A percentile compares a stretch with the other conserved stretches of the same genome.
phyloP scores from a whole-genome alignment of 306 rosid species.

The Medicago arabica region DNA sequence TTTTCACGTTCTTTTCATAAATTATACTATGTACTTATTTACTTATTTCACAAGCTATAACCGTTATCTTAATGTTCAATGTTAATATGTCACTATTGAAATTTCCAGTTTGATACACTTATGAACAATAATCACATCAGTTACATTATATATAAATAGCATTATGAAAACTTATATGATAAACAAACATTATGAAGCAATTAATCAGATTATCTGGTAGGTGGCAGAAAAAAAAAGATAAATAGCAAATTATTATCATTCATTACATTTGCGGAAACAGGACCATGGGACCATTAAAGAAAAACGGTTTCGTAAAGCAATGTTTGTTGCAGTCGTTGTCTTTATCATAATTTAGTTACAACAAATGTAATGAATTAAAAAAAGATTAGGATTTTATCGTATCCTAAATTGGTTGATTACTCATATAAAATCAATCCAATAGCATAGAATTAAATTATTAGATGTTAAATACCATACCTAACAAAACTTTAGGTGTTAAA shows the following conservation, averaged over 20 bases:
- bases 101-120: too few species aligned
- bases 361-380: not conserved
- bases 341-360: conserved; percentile 22
- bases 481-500: too few species aligned
- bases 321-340: not conserved
- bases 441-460: too few species aligned
- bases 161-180: conserved; percentile 37
- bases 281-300: not conserved
- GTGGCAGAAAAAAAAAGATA: not conserved
- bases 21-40: not conserved
- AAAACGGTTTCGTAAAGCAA: not conserved
- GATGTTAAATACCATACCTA: too few species aligned
- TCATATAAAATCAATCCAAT: too few species aligned
- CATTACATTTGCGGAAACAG: conserved; percentile 25
- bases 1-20: not conserved
- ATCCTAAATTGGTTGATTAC: too few species aligned
- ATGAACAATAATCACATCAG: not conserved
- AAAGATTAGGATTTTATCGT: not conserved
- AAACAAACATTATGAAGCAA: conserved; percentile 40
- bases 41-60: not conserved
- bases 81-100: not conserved
- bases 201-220: conserved; percentile 18
- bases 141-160: conserved; percentile 17
- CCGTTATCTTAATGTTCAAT: not conserved
- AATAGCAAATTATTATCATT: conserved; percentile 22